Conservation (phyloP, 2,329 filamentous ascomycete species). For the Macroventuria anomochaeta region DNA sequence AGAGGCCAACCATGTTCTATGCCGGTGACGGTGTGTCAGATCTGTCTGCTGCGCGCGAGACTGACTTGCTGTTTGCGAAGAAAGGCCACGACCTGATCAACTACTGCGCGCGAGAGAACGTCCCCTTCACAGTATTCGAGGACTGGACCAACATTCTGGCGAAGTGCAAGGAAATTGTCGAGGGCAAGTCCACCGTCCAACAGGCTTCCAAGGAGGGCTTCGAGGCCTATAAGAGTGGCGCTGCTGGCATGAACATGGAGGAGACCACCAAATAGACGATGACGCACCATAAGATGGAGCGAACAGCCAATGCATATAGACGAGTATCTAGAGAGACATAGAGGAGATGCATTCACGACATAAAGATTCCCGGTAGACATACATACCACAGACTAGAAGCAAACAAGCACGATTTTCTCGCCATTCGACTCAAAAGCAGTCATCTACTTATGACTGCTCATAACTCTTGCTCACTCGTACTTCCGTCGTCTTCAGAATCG, state of each 20-base stretch:
- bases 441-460: not conserved
- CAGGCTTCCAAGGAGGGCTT: conserved; percentile 67
- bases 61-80: conserved; percentile 92
- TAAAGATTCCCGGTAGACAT: conserved; percentile 21
- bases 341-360: conserved; percentile 10
- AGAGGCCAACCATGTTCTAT: conserved; percentile 87
- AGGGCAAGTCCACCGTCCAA: conserved; percentile 72
- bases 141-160: conserved; percentile 81
- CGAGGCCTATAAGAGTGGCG: conserved; percentile 55
- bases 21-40: conserved; percentile 95
- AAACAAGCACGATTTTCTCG: not conserved
- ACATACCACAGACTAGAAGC: conserved; percentile 10
- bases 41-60: conserved; percentile 88
- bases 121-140: conserved; percentile 87
- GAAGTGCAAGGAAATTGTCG: conserved; percentile 76
- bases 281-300: too few relatives aligned
- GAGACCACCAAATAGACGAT: conserved; percentile 27
- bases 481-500: not conserved
- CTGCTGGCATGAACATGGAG: conserved; percentile 44
- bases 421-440: too few relatives aligned
- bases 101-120: conserved; percentile 82
- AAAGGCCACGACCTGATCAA: conserved; percentile 85
- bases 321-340: conserved; percentile 1
- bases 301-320: not conserved
- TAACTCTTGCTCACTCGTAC: conserved; percentile 1